These are phyloP conservation scores for Plasmodium vivax DNA, from an alignment of 169 alveolate genomes.

Conservation along the genomic window DNA sequence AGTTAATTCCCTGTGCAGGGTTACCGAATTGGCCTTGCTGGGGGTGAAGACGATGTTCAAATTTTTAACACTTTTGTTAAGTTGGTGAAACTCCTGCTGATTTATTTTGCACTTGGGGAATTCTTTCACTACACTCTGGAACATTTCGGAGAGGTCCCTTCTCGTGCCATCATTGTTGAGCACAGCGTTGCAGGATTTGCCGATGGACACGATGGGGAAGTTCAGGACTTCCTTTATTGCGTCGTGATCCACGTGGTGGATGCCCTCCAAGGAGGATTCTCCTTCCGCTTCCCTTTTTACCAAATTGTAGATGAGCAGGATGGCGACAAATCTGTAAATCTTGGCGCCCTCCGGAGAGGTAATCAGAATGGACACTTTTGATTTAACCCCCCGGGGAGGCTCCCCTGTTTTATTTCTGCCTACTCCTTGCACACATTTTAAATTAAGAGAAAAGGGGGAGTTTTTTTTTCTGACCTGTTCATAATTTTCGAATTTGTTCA, in stretches of 20 bases:
- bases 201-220: conserved; percentile 46
- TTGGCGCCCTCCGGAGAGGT: conserved; percentile 69
- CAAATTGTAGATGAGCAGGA: conserved; percentile 20
- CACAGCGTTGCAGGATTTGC: conserved; percentile 15
- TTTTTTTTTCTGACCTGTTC: neutral
- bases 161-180: conserved; percentile 1
- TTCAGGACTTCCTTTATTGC: neutral
- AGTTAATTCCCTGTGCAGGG: conserved; percentile 18
- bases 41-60: conserved; percentile 54
- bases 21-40: conserved; percentile 24
- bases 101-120: neutral
- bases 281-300: neutral
- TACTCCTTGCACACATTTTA: neutral
- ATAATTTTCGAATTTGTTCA: neutral
- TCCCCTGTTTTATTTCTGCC: neutral
- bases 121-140: neutral
- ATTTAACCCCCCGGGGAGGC: neutral
- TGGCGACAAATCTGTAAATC: conserved; percentile 27
- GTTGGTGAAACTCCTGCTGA: neutral
- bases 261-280: neutral
- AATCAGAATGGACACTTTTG: conserved; percentile 22
- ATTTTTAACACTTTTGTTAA: conserved; percentile 1
- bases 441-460: neutral
- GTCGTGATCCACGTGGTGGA: neutral
- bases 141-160: conserved; percentile 2